Evolutionary conservation across 192 early-diverging fungal genomes (phyloP), one percentile per base, ranked within the genome.

Genomic region (Coemansia sp.): DNA sequence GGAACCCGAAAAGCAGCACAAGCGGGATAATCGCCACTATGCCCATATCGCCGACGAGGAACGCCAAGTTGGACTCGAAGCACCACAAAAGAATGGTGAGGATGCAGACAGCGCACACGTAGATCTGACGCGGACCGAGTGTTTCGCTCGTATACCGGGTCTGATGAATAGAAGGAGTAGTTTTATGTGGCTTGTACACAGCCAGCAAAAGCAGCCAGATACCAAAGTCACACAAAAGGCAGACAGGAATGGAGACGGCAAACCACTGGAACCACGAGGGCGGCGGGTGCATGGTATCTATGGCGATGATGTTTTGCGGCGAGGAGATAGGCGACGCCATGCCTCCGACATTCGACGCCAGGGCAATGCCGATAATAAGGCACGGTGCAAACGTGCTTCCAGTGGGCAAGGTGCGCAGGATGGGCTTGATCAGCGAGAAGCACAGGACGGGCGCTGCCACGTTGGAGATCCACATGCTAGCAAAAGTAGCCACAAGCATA

Each of bases 401-500:
- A n/a, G 77, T 83, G 3, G 95, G 94, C 17, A 98, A 81, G 42
- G 93, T 96, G 68, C 95, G 90, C 36, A 98, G 86, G 33, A 97
- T 98, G 24, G 96, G 96, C 86, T 91, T 89, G 66, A 96, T 92
- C 67, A 98, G 80, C 42, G 93, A 94, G 68, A 98, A 96, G 83
- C 96, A 98, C 16, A 98, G 84, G 17, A 97, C 96, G 10, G 96
- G 96, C 10, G 96, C 96, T 3, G 96, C 96, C 6, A 98, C 96
- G 67, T 98, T 98, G 50, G 88, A 90, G 66, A 98, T 98, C 96
- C 94, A 96, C 96, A 98, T 98, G 81, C 93, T 94, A 11, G 94
- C 93, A 85, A 98, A 88, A 2, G 95, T 96, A n/a, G 93, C 93
- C 0, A 98, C 94, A 45, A 97, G 85, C 94, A 98, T 98, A 61